phyloP scores from a whole-genome alignment of 1,139 yeast species.

The Candida sp. region DNA sequence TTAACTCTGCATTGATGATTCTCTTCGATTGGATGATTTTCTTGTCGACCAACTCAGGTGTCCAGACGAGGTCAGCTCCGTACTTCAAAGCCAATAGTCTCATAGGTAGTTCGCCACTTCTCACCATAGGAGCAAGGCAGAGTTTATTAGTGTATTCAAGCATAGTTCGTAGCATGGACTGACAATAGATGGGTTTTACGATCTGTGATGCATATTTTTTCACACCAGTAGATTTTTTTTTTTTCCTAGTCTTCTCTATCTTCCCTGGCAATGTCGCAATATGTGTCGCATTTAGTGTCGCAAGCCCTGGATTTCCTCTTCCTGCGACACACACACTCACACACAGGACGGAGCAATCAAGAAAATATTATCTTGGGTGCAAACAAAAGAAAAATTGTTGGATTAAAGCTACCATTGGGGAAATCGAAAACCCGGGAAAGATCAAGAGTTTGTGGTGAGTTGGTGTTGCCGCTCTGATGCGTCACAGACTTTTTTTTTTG shows the following conservation, averaged over 20 bases:
- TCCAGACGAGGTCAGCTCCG: conserved; percentile 97
- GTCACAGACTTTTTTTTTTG: too few relatives aligned
- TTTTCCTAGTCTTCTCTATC: background rate
- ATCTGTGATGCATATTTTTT: too few relatives aligned
- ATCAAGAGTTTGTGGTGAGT: too few relatives aligned
- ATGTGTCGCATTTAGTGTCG: background rate
- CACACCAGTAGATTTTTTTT: background rate
- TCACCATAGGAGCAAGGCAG: conserved; percentile 95
- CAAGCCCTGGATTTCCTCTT: too few relatives aligned
- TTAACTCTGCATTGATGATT: conserved; percentile 52
- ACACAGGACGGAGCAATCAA: background rate
- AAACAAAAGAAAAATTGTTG: background rate
- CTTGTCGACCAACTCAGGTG: conserved; percentile 92
- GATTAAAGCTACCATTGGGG: too few relatives aligned
- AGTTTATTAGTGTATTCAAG: conserved; percentile 57
- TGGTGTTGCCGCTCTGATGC: too few relatives aligned
- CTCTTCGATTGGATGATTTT: conserved; percentile 76
- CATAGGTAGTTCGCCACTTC: conserved; percentile 94
- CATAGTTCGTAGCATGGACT: conserved; percentile 14
- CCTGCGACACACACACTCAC: background rate
- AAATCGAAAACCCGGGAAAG: too few relatives aligned
- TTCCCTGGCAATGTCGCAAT: background rate
- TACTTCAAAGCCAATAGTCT: conserved; percentile 75
- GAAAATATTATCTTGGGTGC: background rate
- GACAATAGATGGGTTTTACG: too few relatives aligned